phyloP scores from a whole-genome alignment of 805 yeast genomes.

The Lipomyces sp. region DNA sequence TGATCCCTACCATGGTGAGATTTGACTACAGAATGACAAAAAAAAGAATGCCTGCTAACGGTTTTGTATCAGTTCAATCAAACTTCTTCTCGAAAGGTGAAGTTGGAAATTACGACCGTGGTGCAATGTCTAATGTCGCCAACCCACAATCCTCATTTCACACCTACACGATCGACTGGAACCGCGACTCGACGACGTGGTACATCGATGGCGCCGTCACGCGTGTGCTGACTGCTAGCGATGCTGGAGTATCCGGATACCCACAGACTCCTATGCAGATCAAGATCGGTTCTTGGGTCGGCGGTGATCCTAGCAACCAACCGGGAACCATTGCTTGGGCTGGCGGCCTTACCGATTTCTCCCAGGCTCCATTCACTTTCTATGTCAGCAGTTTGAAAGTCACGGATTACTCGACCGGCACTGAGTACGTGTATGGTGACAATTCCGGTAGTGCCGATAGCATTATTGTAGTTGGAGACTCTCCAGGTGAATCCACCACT shows the following conservation, averaged over 20 bases:
- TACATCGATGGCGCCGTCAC: slow-evolving; percentile 69
- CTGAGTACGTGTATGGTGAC: slow-evolving; percentile 51
- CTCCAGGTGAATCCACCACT: slow-evolving; percentile 56
- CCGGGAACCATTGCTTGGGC: slow-evolving; percentile 76
- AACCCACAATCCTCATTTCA: slow-evolving; percentile 66
- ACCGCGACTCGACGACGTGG: slow-evolving; percentile 67
- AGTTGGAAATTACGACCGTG: slow-evolving; percentile 78
- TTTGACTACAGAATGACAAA: not conserved
- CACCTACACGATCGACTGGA: slow-evolving; percentile 88
- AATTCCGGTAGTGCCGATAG: slow-evolving; percentile 49
- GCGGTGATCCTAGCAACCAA: slow-evolving; percentile 55
- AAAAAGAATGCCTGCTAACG: too few species aligned
- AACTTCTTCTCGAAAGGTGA: slow-evolving; percentile 79
- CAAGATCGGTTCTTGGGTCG: slow-evolving; percentile 62
- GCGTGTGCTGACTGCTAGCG: slow-evolving; percentile 59
- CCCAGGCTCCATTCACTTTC: slow-evolving; percentile 66
- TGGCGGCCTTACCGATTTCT: slow-evolving; percentile 71
- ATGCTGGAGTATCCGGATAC: slow-evolving; percentile 63
- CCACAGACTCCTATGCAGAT: slow-evolving; percentile 90
- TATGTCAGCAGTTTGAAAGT: slow-evolving; percentile 61
- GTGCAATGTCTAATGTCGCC: slow-evolving; percentile 65
- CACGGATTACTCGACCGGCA: slow-evolving; percentile 60
- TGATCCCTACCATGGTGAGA: slow-evolving; percentile 71
- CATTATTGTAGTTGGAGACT: slow-evolving; percentile 51
- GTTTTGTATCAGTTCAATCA: slow-evolving; percentile 26